These are phyloP conservation scores for Protea cynaroides DNA, from an alignment of 164 flowering plant genomes.

Conservation along the genomic window DNA sequence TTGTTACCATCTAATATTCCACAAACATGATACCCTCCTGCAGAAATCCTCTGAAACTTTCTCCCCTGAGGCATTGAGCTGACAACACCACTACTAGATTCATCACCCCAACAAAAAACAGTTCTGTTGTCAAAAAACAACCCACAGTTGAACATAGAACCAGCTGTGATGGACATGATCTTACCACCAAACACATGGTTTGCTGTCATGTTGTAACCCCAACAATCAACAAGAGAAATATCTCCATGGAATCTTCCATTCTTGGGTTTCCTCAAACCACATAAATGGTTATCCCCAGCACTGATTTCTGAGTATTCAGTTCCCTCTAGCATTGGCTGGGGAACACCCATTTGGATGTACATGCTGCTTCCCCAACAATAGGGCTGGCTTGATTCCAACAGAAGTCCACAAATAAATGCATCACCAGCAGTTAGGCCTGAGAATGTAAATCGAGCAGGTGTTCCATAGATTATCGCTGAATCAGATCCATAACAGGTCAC, in stretches of 20 bases:
- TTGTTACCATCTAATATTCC: conserved; percentile 54
- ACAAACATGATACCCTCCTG: conserved; percentile 96
- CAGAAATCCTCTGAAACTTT: conserved; percentile 64
- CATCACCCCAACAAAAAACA: conserved; percentile 92
- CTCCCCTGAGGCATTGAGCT: conserved; percentile 41
- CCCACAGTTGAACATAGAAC: conserved; percentile 87
- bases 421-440: conserved; percentile 76
- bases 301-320: conserved; percentile 69
- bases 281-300: conserved; percentile 92
- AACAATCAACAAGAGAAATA: conserved; percentile 73
- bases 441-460: conserved; percentile 58
- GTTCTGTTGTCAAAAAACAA: conserved; percentile 61
- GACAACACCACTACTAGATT: conserved; percentile 60
- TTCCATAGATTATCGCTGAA: conserved; percentile 65
- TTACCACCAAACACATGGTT: conserved; percentile 52
- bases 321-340: conserved; percentile 58
- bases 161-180: conserved; percentile 73
- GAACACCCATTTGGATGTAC: conserved; percentile 74
- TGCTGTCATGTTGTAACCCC: conserved; percentile 99
- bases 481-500: conserved; percentile 80
- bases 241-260: conserved; percentile 31
- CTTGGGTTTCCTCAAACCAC: conserved; percentile 62
- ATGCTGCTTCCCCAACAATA: conserved; percentile 92
- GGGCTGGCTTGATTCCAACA: conserved; percentile 59
- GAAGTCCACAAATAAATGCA: conserved; percentile 92